Base-by-base conservation (phyloP, 305 asterid genomes). In the Solanum hybrid region DNA sequence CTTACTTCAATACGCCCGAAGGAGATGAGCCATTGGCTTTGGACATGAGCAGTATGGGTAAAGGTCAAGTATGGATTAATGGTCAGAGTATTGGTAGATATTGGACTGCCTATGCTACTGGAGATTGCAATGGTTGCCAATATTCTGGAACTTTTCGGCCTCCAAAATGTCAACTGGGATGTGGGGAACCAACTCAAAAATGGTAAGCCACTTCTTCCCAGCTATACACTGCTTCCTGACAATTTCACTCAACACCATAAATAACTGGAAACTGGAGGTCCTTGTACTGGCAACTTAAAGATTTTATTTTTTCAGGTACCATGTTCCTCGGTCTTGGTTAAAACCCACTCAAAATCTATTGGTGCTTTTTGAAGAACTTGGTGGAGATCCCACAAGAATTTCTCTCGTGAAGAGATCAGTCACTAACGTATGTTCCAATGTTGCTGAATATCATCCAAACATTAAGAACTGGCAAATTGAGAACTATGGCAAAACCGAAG, bases 31-130 rank as follows among this genome's bases (percentile, higher is more conserved):
- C 99, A 17, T 93, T 97, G 93, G 99, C 98, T 81, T 89, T 97
- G 93, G 99, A 97, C 94, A 94, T 97, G 98, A 92, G 94, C 86
- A 95, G 97, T 94, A 96, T 97, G 99, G 98, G 99, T 71, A 97
- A 96, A 92, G 99, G 98, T 90, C 96, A 97, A 93, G 90, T 97
- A n/a, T 96, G 98, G 98, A 94, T 97, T 31, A 97, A 97, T 38
- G 99, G 98, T 40, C 95, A 95, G 89, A 95, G 98, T 89, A 93
- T 97, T 14, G 99, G 99, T 88, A 92, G 99, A 90, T 97, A 95
- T 90, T 97, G 98, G 99, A 94, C 99, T 31, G 95, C 96, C 6
- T 91, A 80, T 86, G 98, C 99, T 85, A 35, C 94, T 22, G 98
- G 99, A 66, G 87, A 93, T 90, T 97, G 99, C 95, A 93, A 92